A percentile compares a stretch with the other conserved stretches of the same genome.
Conservation (phyloP, 2,329 filamentous ascomycete genomes). For the Epichloe amarillans region DNA sequence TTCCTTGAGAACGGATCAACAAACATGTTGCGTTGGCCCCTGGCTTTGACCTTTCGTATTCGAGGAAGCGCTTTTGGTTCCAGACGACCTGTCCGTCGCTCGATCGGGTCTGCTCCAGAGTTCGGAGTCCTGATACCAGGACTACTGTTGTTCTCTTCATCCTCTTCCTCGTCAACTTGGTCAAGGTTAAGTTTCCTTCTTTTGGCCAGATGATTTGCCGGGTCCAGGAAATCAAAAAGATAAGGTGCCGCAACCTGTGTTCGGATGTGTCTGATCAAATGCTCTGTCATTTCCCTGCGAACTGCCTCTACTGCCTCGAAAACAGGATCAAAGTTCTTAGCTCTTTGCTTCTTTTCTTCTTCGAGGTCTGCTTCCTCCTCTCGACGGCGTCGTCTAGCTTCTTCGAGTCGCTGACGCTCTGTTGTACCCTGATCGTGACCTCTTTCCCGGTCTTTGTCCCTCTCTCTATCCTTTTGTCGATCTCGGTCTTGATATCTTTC, state of each 20-base stretch:
- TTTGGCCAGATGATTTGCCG: slow-evolving; percentile 66
- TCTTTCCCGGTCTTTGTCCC: neutral
- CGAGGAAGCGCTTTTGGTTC: slow-evolving; percentile 53
- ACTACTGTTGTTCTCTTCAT: slow-evolving; percentile 46
- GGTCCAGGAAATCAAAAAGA: slow-evolving; percentile 71
- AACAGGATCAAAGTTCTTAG: slow-evolving; percentile 83
- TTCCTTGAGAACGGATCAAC: slow-evolving; percentile 53
- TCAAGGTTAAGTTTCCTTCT: slow-evolving; percentile 66
- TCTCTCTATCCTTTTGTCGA: neutral
- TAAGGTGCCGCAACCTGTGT: slow-evolving; percentile 72
- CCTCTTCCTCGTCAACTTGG: slow-evolving; percentile 47
- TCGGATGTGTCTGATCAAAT: slow-evolving; percentile 79
- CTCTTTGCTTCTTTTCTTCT: slow-evolving; percentile 78
- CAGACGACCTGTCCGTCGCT: slow-evolving; percentile 44
- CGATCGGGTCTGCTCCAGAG: slow-evolving; percentile 45
- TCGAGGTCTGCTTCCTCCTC: slow-evolving; percentile 76
- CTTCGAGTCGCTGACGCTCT: slow-evolving; percentile 41
- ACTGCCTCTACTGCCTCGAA: slow-evolving; percentile 68
- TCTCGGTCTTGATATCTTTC: slow-evolving; percentile 11
- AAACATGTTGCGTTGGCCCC: slow-evolving; percentile 46
- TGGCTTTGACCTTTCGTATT: slow-evolving; percentile 56
- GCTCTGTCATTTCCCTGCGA: slow-evolving; percentile 68
- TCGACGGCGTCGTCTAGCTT: slow-evolving; percentile 49
- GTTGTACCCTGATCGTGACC: slow-evolving; percentile 10
- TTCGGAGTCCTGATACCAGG: slow-evolving; percentile 53